Evolutionary conservation across 208 protist species (phyloP), one percentile per base, ranked within the genome.

Genomic region (Crithidia brevicula): DNA sequence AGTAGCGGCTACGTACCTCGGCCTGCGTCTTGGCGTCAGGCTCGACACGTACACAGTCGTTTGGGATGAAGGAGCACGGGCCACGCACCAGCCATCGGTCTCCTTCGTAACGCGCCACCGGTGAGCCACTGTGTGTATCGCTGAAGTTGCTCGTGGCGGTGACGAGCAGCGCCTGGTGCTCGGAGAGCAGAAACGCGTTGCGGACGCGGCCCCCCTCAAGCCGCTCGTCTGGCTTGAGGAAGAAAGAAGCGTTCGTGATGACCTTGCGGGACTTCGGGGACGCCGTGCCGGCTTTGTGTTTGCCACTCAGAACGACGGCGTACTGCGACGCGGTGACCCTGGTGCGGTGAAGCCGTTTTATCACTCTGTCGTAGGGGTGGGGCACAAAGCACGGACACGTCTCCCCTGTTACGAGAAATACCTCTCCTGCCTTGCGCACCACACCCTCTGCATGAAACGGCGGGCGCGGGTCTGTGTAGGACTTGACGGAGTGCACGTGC

Each of bases 361-460:
- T 23, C 43, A 98, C 65, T 54, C 77, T 77, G 81, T 98, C 96
- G 84, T 98, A 93, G 0, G 98, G 96, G 59, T 98, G 92, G 15
- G 86, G 86, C n/a, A 98, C 72, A 67, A 98, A 97, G 47, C 68
- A 85, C 43, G 92, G 79, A 61, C 77, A 79, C 43, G 91, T 83
- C 23, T 87, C 78, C 47, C 83, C 53, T 13, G 92, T 97, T 15
- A 99, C 82, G 13, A 99, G 70, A 60, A 89, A 94, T 43, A 86
- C 53, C 43, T 92, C 69, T 47, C 89, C 89, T 8, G 84, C 79
- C 45, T 84, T 79, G 27, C 94, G 85, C 53, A 74, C 25, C 8
- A 81, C 80, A 3, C 86, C 86, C 13, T 72, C 13, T 9, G 82
- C 83, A 31, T 53, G 56, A 57, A 86, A 88, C n/a, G 72, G 73